Percentiles rank a stretch among this genome's conserved stretches.
Evolutionary conservation across 2,329 filamentous ascomycete species (phyloP).

Genomic region (Capronia americana): DNA sequence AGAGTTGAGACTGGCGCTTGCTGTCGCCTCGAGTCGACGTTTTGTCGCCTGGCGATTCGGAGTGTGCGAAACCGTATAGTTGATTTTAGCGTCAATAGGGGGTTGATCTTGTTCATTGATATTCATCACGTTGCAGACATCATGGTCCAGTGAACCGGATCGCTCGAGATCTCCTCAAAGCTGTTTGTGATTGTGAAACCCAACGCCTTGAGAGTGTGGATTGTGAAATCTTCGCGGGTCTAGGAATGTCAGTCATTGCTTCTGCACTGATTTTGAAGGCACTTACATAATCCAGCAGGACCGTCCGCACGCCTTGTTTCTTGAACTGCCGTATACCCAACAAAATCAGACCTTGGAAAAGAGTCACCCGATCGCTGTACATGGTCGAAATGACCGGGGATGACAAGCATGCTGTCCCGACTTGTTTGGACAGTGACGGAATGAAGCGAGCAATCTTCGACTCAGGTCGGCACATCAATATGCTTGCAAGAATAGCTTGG

Average conservation of each 20-base stretch:
- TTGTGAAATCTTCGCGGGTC: constrained; percentile 74
- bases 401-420: constrained; percentile 75
- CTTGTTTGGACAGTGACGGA: constrained; percentile 66
- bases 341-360: constrained; percentile 79
- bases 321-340: constrained; percentile 85
- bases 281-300: constrained; percentile 80
- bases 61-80: not conserved
- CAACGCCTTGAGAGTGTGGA: constrained; percentile 77
- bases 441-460: constrained; percentile 73
- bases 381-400: constrained; percentile 76
- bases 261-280: not conserved
- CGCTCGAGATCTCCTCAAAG: constrained; percentile 80
- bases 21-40: not conserved
- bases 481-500: constrained; percentile 73
- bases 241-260: constrained; percentile 44
- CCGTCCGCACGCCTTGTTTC: constrained; percentile 73
- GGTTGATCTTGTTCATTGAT: not conserved
- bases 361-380: constrained; percentile 69
- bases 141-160: constrained; percentile 67
- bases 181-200: constrained; percentile 79
- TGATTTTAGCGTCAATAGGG: not conserved
- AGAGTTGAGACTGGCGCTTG: not conserved
- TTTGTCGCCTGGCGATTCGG: not conserved
- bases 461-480: constrained; percentile 76
- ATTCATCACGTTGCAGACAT: constrained; percentile 43